Evolutionary conservation across 1,284 basidiomycete genomes (phyloP), one percentile per base, ranked within the genome.

Genomic region (Somion occarium): DNA sequence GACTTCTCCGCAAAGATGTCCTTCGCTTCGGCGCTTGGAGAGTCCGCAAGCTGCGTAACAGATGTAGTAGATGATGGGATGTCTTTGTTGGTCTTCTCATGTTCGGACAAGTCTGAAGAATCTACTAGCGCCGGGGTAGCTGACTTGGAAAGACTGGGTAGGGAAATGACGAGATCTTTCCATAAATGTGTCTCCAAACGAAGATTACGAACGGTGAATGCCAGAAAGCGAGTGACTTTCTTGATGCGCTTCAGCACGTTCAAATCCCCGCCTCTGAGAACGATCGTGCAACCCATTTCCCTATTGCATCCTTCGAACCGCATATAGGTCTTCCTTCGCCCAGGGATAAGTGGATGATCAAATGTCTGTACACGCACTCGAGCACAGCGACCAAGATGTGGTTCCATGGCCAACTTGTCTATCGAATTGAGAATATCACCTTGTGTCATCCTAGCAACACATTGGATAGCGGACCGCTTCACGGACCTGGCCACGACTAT

Each of bases 381-480:
- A n/a, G 82, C 75, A 63, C 95, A 98, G 58, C 96, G 86, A 1
- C 97, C 97, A 23, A 99, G 73, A 44, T 85, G 84, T 3, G 95
- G 93, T 63, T 97, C 93, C 51, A 94, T 73, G 0, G 93, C 92
- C 23, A 99, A 77, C 58, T 93, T 90, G 64, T 98, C 95, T 76
- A 98, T 94, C 1, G 94, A 98, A 3, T 91, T 91, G 62, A 99
- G 91, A 22, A 98, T 83, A 60, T 97, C 95, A 11, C 91, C 91
- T 65, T 98, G 93, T 2, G 94, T 98, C 80, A 95, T 96, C 23
- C 96, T 80, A 7, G 93, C 83, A 47, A 99, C 85, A 49, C 91
- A 88, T 49, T 89, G 82, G 50, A 99, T 83, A 0, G 93, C 93
- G 41, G 88, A 88, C 1, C 85, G 78, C 64, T 98, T 97, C 59